A percentile compares a stretch with the other conserved stretches of the same genome.
phyloP scores from a whole-genome alignment of 164 flowering plant genomes.

The Warburgia ugandensis region DNA sequence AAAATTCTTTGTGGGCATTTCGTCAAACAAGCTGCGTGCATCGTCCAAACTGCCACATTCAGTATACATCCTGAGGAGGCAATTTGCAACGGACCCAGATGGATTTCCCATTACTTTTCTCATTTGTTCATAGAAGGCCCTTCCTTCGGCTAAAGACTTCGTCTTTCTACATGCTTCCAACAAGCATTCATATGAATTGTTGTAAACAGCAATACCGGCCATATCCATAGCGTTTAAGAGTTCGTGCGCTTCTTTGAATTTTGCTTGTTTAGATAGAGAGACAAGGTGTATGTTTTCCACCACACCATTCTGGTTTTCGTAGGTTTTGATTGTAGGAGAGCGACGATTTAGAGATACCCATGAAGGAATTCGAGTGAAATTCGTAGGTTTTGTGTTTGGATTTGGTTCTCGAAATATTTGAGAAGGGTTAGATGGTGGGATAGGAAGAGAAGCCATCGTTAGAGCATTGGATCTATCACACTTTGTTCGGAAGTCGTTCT shows the following conservation, averaged over 20 bases:
- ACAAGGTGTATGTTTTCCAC: conserved; percentile 40
- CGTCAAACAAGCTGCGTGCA: conserved; percentile 37
- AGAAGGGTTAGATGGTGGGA: conserved; percentile 3
- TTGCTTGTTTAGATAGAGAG: conserved; percentile 39
- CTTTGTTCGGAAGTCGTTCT: too few species aligned
- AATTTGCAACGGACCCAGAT: conserved; percentile 24
- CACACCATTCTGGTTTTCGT: conserved; percentile 12
- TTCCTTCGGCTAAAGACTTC: conserved; percentile 26
- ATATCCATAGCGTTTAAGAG: conserved; percentile 36
- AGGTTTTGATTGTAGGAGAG: conserved; percentile 9
- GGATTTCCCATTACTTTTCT: conserved; percentile 15
- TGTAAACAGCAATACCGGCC: conserved; percentile 21
- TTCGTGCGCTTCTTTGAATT: conserved; percentile 35
- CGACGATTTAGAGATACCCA: conserved; percentile 32
- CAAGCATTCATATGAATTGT: conserved; percentile 26
- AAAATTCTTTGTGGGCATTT: conserved; percentile 25
- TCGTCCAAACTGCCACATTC: conserved; percentile 29
- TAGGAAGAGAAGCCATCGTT: conserved; percentile 16
- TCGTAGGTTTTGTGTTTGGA: conserved; percentile 9
- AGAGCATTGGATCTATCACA: too few species aligned
- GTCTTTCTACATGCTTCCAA: conserved; percentile 25
- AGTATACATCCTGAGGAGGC: conserved; percentile 28
- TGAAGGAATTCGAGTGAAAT: conserved; percentile 32
- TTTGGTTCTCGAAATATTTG: too few species aligned
- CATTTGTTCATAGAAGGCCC: conserved; percentile 20